A percentile compares a stretch with the other conserved stretches of the same genome.
phyloP scores from a whole-genome alignment of 768 basidiomycete species.

The Nidularia sp. region DNA sequence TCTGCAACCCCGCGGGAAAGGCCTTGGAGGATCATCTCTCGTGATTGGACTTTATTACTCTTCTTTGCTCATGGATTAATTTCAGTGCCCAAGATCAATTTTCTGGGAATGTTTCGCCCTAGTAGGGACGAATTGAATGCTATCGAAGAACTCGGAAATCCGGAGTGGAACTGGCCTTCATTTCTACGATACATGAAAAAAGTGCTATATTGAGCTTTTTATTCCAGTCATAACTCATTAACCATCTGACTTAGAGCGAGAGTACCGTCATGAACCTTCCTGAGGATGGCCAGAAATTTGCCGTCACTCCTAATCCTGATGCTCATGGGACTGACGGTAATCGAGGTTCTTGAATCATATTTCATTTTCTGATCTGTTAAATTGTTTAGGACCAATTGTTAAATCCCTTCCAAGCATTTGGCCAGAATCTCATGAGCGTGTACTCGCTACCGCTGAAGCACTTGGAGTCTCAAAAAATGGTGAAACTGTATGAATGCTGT shows the following conservation, averaged over 20 bases:
- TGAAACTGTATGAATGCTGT: constrained; percentile 2
- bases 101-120: not conserved
- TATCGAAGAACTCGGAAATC: constrained; percentile 8
- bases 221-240: no score
- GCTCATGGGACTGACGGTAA: not conserved
- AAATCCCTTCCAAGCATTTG: constrained; percentile 5
- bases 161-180: constrained; percentile 13
- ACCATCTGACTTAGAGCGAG: no score
- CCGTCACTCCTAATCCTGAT: not conserved
- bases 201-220: not conserved
- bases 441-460: constrained; percentile 3
- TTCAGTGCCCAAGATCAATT: constrained; percentile 2
- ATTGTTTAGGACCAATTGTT: constrained; percentile 3
- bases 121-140: constrained; percentile 10
- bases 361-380: not conserved
- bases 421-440: constrained; percentile 1
- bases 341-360: not conserved
- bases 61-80: not conserved
- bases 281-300: not conserved
- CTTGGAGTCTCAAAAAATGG: constrained; percentile 6
- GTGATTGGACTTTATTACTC: not conserved
- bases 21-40: constrained; percentile 20
- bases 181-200: constrained; percentile 13
- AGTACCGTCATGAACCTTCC: no score
- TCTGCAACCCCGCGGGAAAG: constrained; percentile 16